phyloP scores from a whole-genome alignment of 768 basidiomycete species.

The Ephemerocybe angulata region DNA sequence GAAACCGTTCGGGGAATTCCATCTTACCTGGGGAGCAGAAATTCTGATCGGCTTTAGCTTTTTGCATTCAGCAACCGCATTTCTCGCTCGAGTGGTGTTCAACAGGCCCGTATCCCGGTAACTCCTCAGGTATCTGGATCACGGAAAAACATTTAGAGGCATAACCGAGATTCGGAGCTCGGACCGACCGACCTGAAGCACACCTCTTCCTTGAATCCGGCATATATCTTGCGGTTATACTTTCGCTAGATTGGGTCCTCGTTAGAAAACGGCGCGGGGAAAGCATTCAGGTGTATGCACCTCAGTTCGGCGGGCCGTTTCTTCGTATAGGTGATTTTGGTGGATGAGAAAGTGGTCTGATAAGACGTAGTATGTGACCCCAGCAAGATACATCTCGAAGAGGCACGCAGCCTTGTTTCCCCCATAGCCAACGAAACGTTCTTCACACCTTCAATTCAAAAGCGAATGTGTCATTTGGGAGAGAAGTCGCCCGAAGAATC shows the following conservation, averaged over 20 bases:
- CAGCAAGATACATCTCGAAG: conserved; percentile 87
- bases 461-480: neutral
- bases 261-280: neutral
- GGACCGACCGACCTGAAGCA: conserved; percentile 53
- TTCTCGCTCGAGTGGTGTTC: conserved; percentile 47
- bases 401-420: conserved; percentile 92
- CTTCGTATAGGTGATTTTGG: conserved; percentile 81
- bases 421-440: conserved; percentile 87
- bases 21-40: conserved; percentile 37
- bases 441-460: conserved; percentile 58
- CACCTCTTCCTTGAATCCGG: conserved; percentile 70
- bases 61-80: conserved; percentile 60
- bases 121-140: conserved; percentile 55
- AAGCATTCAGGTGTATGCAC: conserved; percentile 24
- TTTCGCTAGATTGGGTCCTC: conserved; percentile 4
- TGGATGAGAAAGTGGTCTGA: conserved; percentile 87
- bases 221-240: conserved; percentile 63
- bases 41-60: conserved; percentile 52
- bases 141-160: neutral
- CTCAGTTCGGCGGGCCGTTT: conserved; percentile 60
- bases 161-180: neutral
- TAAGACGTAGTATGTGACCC: conserved; percentile 79
- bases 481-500: neutral
- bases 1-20: neutral
- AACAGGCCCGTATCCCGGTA: conserved; percentile 52